Conservation (phyloP, 2,329 filamentous ascomycete genomes). For the Cercospora citrullina region DNA sequence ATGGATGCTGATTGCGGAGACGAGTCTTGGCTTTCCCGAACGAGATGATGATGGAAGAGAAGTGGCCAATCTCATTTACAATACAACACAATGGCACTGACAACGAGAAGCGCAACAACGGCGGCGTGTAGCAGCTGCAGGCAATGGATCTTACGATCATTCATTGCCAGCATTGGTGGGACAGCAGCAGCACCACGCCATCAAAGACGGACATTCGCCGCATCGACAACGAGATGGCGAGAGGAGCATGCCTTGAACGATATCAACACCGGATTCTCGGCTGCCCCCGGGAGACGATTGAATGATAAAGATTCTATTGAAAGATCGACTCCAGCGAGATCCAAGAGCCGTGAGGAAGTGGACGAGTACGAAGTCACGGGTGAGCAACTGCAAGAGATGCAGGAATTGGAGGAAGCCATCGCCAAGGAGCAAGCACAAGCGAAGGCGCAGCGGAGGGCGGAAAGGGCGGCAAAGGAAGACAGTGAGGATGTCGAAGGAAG, state of each 20-base stretch:
- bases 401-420: conserved; percentile 12
- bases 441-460: background rate
- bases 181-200: conserved; percentile 11
- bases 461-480: background rate
- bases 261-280: conserved; percentile 22
- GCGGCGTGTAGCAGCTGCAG: conserved; percentile 30
- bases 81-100: conserved; percentile 20
- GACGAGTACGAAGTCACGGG: conserved; percentile 9
- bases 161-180: conserved; percentile 36
- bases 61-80: background rate
- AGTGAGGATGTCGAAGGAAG: background rate
- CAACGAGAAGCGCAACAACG: conserved; percentile 19
- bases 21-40: conserved; percentile 13
- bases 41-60: background rate
- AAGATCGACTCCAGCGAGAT: background rate
- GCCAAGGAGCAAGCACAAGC: conserved; percentile 1
- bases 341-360: background rate
- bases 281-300: background rate
- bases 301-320: background rate
- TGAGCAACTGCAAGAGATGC: conserved; percentile 12
- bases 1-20: conserved; percentile 4
- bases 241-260: conserved; percentile 27
- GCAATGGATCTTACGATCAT: conserved; percentile 33
- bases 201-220: conserved; percentile 27
- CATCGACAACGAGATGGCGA: conserved; percentile 21